Conservation (phyloP, 148 eudicot genomes). For the Bassia scoparia region DNA sequence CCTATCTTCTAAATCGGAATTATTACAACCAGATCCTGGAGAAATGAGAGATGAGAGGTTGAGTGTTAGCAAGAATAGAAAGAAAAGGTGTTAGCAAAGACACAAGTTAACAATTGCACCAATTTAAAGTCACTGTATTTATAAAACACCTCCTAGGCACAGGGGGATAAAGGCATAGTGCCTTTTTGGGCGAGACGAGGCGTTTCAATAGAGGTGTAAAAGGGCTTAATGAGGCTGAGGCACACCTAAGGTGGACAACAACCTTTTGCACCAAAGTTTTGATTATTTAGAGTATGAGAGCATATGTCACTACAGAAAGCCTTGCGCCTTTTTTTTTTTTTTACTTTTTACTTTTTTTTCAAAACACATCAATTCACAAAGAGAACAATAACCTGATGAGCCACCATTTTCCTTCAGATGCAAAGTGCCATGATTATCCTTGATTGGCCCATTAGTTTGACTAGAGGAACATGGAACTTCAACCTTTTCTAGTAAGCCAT, state of each 20-base stretch:
- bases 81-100: constrained; percentile 5
- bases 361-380: constrained; percentile 3
- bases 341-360: too few species aligned
- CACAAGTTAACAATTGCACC: constrained; percentile 6
- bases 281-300: too few species aligned
- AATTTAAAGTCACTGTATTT: too few species aligned
- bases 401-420: constrained; percentile 55
- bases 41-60: constrained; percentile 19
- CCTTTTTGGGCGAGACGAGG: too few species aligned
- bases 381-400: constrained; percentile 35
- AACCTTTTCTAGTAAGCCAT: constrained; percentile 58
- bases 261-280: too few species aligned
- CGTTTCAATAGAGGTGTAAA: too few species aligned
- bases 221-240: too few species aligned
- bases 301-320: too few species aligned
- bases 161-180: too few species aligned
- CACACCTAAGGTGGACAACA: too few species aligned
- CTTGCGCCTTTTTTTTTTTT: too few species aligned
- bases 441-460: constrained; percentile 33
- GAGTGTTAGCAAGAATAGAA: constrained; percentile 13
- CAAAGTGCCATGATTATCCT: constrained; percentile 33
- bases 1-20: constrained; percentile 44
- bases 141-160: too few species aligned
- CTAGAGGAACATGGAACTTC: constrained; percentile 51
- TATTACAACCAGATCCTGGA: constrained; percentile 48